Evolutionary conservation across 352 stramenopile species (phyloP).

Genomic region (Peronospora belbahrii): DNA sequence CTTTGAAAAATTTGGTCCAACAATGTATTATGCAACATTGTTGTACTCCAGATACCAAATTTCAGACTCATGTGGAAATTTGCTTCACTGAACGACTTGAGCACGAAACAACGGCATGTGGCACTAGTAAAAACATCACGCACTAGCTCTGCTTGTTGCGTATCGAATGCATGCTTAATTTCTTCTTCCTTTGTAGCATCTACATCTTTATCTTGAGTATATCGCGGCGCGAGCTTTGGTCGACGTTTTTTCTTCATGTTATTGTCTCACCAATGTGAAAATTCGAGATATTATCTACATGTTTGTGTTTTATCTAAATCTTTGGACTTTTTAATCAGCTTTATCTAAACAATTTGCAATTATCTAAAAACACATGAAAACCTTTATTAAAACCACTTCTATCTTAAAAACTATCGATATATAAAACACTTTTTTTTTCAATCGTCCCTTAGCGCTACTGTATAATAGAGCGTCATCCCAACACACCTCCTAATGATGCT

Average conservation of each 20-base stretch:
- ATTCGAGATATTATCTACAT: too few relatives aligned
- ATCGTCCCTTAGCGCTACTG: too few relatives aligned
- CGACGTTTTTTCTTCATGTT: constrained; percentile 22
- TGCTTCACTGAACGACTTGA: constrained; percentile 83
- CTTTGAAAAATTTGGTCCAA: constrained; percentile 67
- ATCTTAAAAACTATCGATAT: too few relatives aligned
- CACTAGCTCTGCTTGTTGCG: constrained; percentile 33
- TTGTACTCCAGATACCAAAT: constrained; percentile 76
- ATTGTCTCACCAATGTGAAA: too few relatives aligned
- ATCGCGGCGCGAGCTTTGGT: constrained; percentile 47
- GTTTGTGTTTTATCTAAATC: too few relatives aligned
- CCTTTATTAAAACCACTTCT: too few relatives aligned
- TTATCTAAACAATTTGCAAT: too few relatives aligned
- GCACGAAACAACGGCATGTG: constrained; percentile 73
- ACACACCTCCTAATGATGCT: too few relatives aligned
- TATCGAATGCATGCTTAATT: constrained; percentile 1
- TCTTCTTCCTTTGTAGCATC: neutral
- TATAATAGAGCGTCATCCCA: too few relatives aligned
- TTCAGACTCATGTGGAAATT: constrained; percentile 84
- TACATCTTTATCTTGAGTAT: constrained; percentile 1
- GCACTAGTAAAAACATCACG: constrained; percentile 47
- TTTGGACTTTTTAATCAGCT: too few relatives aligned
- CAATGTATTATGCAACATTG: constrained; percentile 52
- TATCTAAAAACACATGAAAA: too few relatives aligned
- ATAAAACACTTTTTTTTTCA: too few relatives aligned